Conservation (phyloP, 2,329 filamentous ascomycete species). For the Sordariomycetes sp. region DNA sequence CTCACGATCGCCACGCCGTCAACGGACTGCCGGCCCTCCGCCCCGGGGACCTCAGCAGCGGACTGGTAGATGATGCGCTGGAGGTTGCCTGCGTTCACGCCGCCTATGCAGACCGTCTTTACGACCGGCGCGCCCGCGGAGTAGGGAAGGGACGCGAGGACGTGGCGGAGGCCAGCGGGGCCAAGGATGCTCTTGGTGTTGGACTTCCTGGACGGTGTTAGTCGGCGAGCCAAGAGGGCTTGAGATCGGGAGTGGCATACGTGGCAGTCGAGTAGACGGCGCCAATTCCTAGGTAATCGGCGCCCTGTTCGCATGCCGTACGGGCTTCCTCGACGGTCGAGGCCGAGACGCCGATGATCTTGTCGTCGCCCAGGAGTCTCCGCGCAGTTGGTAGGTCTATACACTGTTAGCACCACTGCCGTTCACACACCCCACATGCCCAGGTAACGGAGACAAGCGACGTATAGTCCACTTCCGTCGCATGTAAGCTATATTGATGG, state of each 20-base stretch:
- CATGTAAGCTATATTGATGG: background rate
- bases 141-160: constrained; percentile 41
- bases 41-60: constrained; percentile 15
- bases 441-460: background rate
- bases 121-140: constrained; percentile 21
- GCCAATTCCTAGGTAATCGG: constrained; percentile 83
- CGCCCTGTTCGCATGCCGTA: constrained; percentile 59
- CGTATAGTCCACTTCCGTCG: background rate
- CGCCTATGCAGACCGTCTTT: constrained; percentile 74
- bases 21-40: constrained; percentile 39
- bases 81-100: constrained; percentile 66
- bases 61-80: constrained; percentile 65
- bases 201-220: constrained; percentile 46
- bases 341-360: constrained; percentile 85
- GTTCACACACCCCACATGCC: background rate
- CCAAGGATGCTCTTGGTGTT: constrained; percentile 63
- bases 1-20: constrained; percentile 83
- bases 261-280: constrained; percentile 80
- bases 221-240: constrained; percentile 3
- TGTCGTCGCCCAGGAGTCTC: constrained; percentile 55
- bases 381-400: constrained; percentile 52
- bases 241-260: constrained; percentile 26
- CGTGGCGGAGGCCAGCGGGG: constrained; percentile 41
- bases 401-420: background rate
- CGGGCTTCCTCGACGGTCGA: constrained; percentile 61